Conservation (phyloP, 1,284 basidiomycete species). For the Ceratobasidium sp. region DNA sequence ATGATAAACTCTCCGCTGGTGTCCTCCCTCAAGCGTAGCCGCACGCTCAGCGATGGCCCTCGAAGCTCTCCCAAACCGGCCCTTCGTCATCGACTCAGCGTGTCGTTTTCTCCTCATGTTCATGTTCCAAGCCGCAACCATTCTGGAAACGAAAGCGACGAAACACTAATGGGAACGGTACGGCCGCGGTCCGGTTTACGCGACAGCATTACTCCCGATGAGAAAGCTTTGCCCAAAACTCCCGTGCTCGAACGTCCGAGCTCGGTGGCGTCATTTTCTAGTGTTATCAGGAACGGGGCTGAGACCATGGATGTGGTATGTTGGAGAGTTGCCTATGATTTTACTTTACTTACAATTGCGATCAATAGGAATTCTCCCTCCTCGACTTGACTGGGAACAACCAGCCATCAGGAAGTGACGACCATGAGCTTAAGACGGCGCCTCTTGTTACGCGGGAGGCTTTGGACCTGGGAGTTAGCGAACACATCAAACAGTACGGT, state of each 20-base stretch:
- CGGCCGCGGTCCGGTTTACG: slow-evolving; percentile 11
- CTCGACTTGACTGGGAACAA: slow-evolving; percentile 26
- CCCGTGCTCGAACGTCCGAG: slow-evolving; percentile 37
- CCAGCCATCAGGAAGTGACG: slow-evolving; percentile 43
- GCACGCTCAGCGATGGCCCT: slow-evolving; percentile 28
- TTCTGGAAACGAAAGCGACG: slow-evolving; percentile 41
- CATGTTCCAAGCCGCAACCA: slow-evolving; percentile 33
- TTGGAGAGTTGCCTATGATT: background rate
- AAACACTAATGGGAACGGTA: slow-evolving; percentile 5
- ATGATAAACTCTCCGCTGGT: slow-evolving; percentile 31
- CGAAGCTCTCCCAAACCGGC: slow-evolving; percentile 33
- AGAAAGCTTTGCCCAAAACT: slow-evolving; percentile 23
- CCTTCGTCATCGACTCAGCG: slow-evolving; percentile 39
- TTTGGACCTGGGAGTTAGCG: slow-evolving; percentile 49
- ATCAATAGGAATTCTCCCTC: slow-evolving; percentile 29
- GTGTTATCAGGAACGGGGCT: slow-evolving; percentile 5
- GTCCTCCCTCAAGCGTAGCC: slow-evolving; percentile 28
- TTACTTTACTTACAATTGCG: background rate
- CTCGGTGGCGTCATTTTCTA: slow-evolving; percentile 30
- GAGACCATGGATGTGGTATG: slow-evolving; percentile 35
- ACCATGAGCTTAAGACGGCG: slow-evolving; percentile 56
- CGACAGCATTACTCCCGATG: slow-evolving; percentile 24
- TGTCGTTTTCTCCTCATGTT: slow-evolving; percentile 42
- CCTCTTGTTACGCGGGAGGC: slow-evolving; percentile 57
- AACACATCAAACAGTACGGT: slow-evolving; percentile 53